Evolutionary conservation across 305 asterid genomes (phyloP).

Genomic region (Galium porrigens): DNA sequence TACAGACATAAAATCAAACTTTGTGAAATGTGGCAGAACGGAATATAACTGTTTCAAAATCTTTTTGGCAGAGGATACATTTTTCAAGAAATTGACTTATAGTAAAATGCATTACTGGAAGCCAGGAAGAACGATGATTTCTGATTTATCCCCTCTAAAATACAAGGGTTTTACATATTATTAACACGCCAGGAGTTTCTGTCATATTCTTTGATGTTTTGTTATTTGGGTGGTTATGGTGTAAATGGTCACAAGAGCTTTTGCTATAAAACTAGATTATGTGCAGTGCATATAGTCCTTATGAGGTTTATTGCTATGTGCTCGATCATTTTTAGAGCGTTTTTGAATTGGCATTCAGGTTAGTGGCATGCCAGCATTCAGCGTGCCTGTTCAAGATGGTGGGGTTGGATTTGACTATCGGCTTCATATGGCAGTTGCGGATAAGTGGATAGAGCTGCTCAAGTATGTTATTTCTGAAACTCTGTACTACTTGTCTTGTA

Average conservation of each 20-base stretch:
- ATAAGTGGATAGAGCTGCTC: conserved; percentile 93
- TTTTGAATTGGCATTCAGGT: conserved; percentile 41
- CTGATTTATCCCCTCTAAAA: not conserved
- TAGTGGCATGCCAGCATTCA: conserved; percentile 97
- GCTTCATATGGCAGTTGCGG: conserved; percentile 97
- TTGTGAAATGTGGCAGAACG: not conserved
- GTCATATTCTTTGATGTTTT: not conserved
- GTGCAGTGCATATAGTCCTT: not conserved
- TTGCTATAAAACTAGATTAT: not conserved
- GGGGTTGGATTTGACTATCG: conserved; percentile 98
- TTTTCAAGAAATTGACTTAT: not conserved
- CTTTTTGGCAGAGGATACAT: not conserved
- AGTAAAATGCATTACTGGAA: not conserved
- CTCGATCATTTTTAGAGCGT: conserved; percentile 13
- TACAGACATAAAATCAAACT: not conserved
- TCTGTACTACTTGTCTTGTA: conserved; percentile 1
- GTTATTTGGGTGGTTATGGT: not conserved
- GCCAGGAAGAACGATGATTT: not conserved
- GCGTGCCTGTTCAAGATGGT: conserved; percentile 86
- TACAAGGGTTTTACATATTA: not conserved
- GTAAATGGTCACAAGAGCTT: not conserved
- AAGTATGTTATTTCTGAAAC: conserved; percentile 39
- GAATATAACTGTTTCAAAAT: not conserved
- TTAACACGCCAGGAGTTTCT: not conserved
- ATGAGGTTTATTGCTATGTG: not conserved